Percentiles rank a stretch among this genome's conserved stretches.
These are phyloP conservation scores for Aspergillus transmontanensis DNA, from an alignment of 2,329 filamentous ascomycete genomes.

Conservation along the genomic window DNA sequence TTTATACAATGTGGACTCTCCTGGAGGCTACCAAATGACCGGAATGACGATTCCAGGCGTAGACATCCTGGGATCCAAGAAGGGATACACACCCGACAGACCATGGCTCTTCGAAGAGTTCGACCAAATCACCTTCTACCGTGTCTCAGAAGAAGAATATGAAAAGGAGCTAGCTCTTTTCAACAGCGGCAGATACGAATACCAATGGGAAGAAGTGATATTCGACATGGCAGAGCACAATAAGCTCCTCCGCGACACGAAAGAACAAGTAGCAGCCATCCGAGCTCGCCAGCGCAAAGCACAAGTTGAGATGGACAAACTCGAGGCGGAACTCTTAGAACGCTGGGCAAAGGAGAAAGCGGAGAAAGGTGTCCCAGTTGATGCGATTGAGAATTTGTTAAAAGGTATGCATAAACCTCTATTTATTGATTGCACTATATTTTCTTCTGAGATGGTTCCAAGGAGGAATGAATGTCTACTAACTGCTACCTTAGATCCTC, in stretches of 20 bases:
- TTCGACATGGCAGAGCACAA: slow-evolving; percentile 63
- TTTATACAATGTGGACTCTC: slow-evolving; percentile 59
- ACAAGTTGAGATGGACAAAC: slow-evolving; percentile 48
- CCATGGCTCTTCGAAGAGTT: slow-evolving; percentile 62
- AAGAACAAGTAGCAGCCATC: slow-evolving; percentile 51
- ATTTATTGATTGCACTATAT: neutral
- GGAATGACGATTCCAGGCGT: slow-evolving; percentile 57
- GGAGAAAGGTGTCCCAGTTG: slow-evolving; percentile 53
- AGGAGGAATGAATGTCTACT: neutral
- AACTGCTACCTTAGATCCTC: slow-evolving; percentile 31
- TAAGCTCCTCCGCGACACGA: slow-evolving; percentile 48
- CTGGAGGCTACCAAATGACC: slow-evolving; percentile 59
- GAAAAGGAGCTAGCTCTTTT: slow-evolving; percentile 53
- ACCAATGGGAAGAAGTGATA: slow-evolving; percentile 51
- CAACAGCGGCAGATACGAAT: slow-evolving; percentile 54
- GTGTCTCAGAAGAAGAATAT: slow-evolving; percentile 56
- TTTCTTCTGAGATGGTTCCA: neutral
- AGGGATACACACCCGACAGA: slow-evolving; percentile 47
- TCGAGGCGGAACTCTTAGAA: slow-evolving; percentile 41
- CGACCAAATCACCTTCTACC: slow-evolving; percentile 59
- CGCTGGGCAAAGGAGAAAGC: slow-evolving; percentile 46
- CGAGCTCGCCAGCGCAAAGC: slow-evolving; percentile 49
- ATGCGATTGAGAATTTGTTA: slow-evolving; percentile 53
- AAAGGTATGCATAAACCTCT: slow-evolving; percentile 38
- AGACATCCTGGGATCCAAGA: slow-evolving; percentile 57